phyloP scores from a whole-genome alignment of 108 stramenopile genomes.

The Conticribra guillardii region DNA sequence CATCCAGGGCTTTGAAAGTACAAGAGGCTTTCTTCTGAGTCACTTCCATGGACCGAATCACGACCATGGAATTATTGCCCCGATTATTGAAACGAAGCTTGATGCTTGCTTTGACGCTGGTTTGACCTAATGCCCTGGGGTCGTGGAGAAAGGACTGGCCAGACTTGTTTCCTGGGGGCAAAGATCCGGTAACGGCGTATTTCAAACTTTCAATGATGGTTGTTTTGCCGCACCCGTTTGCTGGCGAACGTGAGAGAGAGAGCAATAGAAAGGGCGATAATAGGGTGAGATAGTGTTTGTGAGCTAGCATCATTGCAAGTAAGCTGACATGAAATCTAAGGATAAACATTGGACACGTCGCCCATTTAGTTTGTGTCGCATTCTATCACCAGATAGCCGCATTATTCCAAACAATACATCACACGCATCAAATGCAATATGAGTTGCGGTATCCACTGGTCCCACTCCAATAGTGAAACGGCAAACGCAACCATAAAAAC shows the following conservation, averaged over 20 bases:
- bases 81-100: slow-evolving; percentile 90
- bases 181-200: slow-evolving; percentile 92
- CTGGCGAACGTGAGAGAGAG: no score
- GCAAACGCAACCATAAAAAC: no score
- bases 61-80: slow-evolving; percentile 83
- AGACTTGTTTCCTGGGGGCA: slow-evolving; percentile 92
- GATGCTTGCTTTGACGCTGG: slow-evolving; percentile 80
- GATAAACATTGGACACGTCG: no score
- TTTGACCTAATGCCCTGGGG: slow-evolving; percentile 72
- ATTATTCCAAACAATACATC: no score
- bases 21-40: slow-evolving; percentile 84
- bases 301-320: no score
- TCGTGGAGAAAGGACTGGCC: slow-evolving; percentile 96
- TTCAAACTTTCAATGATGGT: slow-evolving; percentile 99
- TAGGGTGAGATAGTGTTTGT: no score
- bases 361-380: no score
- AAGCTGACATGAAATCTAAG: no score
- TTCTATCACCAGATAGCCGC: no score
- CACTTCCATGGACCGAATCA: slow-evolving; percentile 91
- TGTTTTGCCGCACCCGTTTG: slow-evolving; percentile 85
- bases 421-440: no score
- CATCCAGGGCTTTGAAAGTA: slow-evolving; percentile 92
- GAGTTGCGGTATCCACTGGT: no score
- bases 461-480: no score
- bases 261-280: slow-evolving; percentile 26